Evolutionary conservation across 2,329 filamentous ascomycete species (phyloP).

Genomic region (Fusarium sp.): DNA sequence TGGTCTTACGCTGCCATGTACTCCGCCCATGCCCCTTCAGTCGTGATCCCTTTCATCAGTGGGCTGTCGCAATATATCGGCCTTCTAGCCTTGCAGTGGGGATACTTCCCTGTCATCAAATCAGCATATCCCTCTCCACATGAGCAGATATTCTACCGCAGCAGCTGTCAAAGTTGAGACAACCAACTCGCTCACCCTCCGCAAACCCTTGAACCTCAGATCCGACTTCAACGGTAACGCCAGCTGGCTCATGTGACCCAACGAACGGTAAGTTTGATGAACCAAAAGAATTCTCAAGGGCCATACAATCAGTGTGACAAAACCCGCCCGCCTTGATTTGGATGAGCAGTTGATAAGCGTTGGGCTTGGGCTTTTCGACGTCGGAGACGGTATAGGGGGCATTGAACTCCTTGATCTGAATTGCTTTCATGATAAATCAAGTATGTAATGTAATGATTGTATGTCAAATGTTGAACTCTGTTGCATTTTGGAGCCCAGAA

Average conservation of each 20-base stretch:
- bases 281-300: not conserved
- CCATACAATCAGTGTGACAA: slow-evolving; percentile 10
- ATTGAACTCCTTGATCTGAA: not conserved
- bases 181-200: not conserved
- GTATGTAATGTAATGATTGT: fast-evolving
- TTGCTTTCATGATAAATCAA: not conserved
- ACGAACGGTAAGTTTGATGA: not conserved
- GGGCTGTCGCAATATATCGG: not conserved
- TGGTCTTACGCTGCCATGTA: not conserved
- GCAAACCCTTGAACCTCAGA: not conserved
- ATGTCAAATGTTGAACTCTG: fast-evolving
- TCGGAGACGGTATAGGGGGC: not conserved
- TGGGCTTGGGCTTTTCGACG: not conserved
- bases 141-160: not conserved
- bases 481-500: too few species aligned
- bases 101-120: not conserved
- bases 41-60: not conserved
- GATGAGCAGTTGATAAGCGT: not conserved
- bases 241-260: not conserved
- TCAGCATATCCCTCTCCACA: fast-evolving
- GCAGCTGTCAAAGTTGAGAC: slow-evolving; percentile 16
- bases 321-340: slow-evolving; percentile 2
- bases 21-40: slow-evolving; percentile 6
- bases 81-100: not conserved
- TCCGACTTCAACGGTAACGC: not conserved